phyloP scores from a whole-genome alignment of 257 asterid species.

The Primulina tabacum region DNA sequence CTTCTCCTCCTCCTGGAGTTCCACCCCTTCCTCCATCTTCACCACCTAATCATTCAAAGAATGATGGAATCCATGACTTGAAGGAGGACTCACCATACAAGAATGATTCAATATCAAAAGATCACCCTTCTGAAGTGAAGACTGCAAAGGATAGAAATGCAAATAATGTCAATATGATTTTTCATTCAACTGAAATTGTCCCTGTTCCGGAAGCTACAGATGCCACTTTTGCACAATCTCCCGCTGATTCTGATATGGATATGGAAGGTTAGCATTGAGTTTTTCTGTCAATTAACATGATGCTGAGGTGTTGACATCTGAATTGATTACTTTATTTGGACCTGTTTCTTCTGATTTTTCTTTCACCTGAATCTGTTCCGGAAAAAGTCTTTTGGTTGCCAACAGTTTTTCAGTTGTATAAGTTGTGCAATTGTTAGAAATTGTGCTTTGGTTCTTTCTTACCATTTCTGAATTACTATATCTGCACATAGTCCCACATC shows the following conservation, averaged over 20 bases:
- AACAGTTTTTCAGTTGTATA: neutral
- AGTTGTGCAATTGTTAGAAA: neutral
- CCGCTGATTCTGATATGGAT: conserved; percentile 82
- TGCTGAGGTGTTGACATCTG: conserved; percentile 22
- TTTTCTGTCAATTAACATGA: conserved; percentile 16
- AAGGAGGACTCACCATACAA: conserved; percentile 22
- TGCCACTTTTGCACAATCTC: conserved; percentile 41
- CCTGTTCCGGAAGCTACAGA: conserved; percentile 36
- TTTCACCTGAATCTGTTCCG: neutral
- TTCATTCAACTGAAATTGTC: conserved; percentile 36
- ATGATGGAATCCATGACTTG: conserved; percentile 25
- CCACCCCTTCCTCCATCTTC: conserved; percentile 59
- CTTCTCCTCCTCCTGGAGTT: conserved; percentile 43
- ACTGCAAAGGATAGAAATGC: conserved; percentile 31
- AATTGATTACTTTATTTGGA: conserved; percentile 11
- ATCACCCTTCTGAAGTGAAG: conserved; percentile 34
- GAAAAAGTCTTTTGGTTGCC: neutral
- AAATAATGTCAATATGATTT: conserved; percentile 27
- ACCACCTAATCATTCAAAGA: conserved; percentile 35
- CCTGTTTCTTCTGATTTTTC: conserved; percentile 18
- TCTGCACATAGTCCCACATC: neutral
- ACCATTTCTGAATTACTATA: neutral
- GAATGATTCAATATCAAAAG: conserved; percentile 29
- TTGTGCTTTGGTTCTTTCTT: neutral
- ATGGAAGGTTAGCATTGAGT: conserved; percentile 75